These are phyloP conservation scores for Parastagonospora nodorum DNA, from an alignment of 2,329 filamentous ascomycete genomes.

Conservation along the genomic window DNA sequence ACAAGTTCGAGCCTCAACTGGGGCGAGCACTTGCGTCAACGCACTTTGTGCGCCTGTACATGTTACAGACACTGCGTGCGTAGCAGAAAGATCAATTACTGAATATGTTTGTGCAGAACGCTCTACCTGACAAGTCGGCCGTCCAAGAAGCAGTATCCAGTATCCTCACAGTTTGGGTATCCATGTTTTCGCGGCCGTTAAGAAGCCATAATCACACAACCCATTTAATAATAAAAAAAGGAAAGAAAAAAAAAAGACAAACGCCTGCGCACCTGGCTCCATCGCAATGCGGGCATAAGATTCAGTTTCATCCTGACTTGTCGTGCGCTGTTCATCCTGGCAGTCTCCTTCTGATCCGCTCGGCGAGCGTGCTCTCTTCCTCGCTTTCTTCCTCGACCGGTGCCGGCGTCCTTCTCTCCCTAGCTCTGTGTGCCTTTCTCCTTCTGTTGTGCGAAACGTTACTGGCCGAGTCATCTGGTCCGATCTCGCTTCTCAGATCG, in stretches of 20 bases:
- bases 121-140: background rate
- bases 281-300: constrained; percentile 7
- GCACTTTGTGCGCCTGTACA: too few relatives aligned
- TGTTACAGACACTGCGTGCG: too few relatives aligned
- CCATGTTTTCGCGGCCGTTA: constrained; percentile 30
- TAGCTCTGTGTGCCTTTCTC: constrained; percentile 68
- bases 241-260: constrained; percentile 1
- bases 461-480: constrained; percentile 79
- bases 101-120: background rate
- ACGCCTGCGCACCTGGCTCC: constrained; percentile 10
- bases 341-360: constrained; percentile 35
- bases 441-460: constrained; percentile 76
- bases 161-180: constrained; percentile 28
- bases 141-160: background rate
- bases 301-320: background rate
- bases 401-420: constrained; percentile 72
- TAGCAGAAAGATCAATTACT: background rate
- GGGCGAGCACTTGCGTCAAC: too few relatives aligned
- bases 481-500: constrained; percentile 58
- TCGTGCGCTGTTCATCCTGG: constrained; percentile 6
- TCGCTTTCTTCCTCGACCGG: constrained; percentile 64
- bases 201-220: constrained; percentile 22
- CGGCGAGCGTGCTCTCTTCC: constrained; percentile 27
- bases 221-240: constrained; percentile 5
- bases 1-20: background rate